Base-by-base conservation (phyloP, 768 basidiomycete species). In the Auriscalpium microsporum region DNA sequence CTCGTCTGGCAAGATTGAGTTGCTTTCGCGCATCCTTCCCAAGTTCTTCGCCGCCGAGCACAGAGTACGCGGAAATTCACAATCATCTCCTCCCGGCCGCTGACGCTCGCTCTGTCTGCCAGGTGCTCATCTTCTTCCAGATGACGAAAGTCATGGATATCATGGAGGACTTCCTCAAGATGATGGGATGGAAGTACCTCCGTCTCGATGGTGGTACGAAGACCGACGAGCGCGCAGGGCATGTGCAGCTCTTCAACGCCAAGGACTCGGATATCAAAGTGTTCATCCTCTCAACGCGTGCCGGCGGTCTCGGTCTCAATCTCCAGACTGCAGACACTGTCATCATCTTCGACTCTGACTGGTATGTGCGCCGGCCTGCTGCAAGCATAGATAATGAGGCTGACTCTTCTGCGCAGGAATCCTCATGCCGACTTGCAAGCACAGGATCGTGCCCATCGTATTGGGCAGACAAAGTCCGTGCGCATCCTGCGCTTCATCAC, bases 141-240 rank as follows among this genome's bases (percentile, higher is more conserved):
- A 97, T 98, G 96, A 97, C 94, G 14, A 90, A 93, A 66, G 92
- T 97, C 63, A 96, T 98, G 94, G 91, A 95, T 59, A 94, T 96
- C 67, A 92, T 95, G 83, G 91, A 92, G 64, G 94, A 97, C 64
- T 97, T 94, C 65, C 72, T 96, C 65, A 90, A 87, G 67, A 85
- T 86, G 78, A 83, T 85, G 81, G 79, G 80, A 4, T 91, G 82
- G 80, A 86, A 89, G 63, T 86, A 90, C 68, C 83, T 95, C 51
- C 89, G 94, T 62, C 77, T 97, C n/a, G 94, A 97, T 69, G 94
- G 94, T 76, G 86, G 90, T 11, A 97, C 94, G 19, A 95, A 95
- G 72, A 93, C 94, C 5, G 94, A 97, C 52, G 93, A 94, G 64
- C 90, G 94, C 68, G 91, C 92, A 6, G 79, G 81, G 2, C 85